A percentile compares a stretch with the other conserved stretches of the same genome.
phyloP scores from a whole-genome alignment of 148 eudicot species.

The Rhododendron mucronatum region DNA sequence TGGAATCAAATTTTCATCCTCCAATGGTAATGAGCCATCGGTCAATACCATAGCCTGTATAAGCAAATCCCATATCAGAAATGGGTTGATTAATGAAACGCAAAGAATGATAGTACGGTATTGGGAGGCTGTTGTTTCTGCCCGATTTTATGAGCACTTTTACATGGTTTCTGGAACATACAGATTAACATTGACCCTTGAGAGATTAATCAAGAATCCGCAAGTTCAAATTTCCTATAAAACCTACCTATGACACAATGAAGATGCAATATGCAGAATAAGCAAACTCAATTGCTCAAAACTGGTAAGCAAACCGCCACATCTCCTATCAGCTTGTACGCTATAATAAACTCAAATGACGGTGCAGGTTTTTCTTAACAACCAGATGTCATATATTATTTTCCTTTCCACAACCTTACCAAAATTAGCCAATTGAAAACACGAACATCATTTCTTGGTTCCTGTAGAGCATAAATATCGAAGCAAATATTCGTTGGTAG shows the following conservation, averaged over 20 bases:
- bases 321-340: background rate
- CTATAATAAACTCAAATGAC: background rate
- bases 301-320: background rate
- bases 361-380: background rate
- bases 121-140: background rate
- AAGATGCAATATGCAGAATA: background rate
- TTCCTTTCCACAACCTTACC: background rate
- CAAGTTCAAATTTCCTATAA: background rate
- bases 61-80: background rate
- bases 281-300: background rate
- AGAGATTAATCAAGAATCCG: background rate
- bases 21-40: background rate
- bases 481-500: conserved; percentile 87
- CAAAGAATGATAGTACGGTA: background rate
- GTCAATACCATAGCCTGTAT: background rate
- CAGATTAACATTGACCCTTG: background rate
- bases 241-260: background rate
- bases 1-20: background rate
- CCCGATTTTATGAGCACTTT: background rate
- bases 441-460: conserved; percentile 26
- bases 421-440: background rate
- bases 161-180: background rate
- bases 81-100: background rate
- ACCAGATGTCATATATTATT: background rate
- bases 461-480: conserved; percentile 72